Base-by-base conservation (phyloP, 2,329 filamentous ascomycete species). In the Blastomyces gilchristii region DNA sequence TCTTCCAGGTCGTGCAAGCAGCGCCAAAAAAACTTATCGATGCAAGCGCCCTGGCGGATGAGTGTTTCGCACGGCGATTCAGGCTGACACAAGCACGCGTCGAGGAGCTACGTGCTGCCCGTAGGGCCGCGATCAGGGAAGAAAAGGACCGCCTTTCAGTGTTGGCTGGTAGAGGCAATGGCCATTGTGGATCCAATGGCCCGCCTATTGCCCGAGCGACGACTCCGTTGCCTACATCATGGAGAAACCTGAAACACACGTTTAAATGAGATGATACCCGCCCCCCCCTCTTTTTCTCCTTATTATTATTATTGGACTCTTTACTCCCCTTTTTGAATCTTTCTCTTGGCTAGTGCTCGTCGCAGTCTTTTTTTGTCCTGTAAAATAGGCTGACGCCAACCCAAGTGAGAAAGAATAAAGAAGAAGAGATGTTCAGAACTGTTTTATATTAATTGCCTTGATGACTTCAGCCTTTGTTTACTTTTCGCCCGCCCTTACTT, bases 1-100 rank as follows among this genome's bases (percentile, higher is more conserved):
- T 97, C 70, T 97, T 97, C 75, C 91, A 95, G 71, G 87, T 96
- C 2, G 91, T 97, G 37, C 93, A 97, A 78, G 87, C 87, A 1
- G 85, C 96, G 39, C 93, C 93, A 0, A 83, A 93, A 61, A 84
- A 83, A 62, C 82, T 96, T 70, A 75, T 97, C 25, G 91, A 97
- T 74, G 88, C 88, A 62, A 96, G 95, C 69, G 79, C 79, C 2
- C 78, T 97, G 16, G 85, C 96, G 79, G 91, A 96, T 67, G 83
- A 89, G 9, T 95, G 89, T 67, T 92, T 94, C 73, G 86, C 87
- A 67, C 85, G 90, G 52, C 84, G 88, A 58, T 89, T 91, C 70
- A 87, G 91, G 69, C 79, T 97, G 22, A 91, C 86, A 70, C 91
- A 96, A 73, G 87, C 88, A 18, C 84, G 85, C 4, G 89, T 97